Conservation (phyloP, 345 rosid genomes). For the Eucalyptus brandiana region DNA sequence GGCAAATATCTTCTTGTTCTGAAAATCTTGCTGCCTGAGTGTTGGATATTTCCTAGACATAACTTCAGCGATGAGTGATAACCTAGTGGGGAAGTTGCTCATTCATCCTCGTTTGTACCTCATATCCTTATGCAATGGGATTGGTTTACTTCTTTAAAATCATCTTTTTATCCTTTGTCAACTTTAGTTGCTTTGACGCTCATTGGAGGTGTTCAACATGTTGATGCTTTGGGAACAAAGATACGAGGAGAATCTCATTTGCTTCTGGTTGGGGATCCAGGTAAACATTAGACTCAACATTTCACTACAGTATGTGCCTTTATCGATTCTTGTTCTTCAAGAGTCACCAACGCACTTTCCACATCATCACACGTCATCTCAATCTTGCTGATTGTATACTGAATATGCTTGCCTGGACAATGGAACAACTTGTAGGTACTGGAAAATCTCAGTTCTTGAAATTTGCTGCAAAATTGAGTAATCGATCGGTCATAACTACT, state of each 20-base stretch:
- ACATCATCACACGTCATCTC: not conserved
- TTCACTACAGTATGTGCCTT: not conserved
- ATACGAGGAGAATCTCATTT: conserved; percentile 95
- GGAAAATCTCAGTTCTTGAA: conserved; percentile 97
- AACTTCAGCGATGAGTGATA: not conserved
- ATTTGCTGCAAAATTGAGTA: conserved; percentile 93
- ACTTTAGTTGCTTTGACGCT: conserved; percentile 75
- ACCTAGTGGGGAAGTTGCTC: not conserved
- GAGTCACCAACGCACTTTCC: not conserved
- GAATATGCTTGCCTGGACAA: not conserved
- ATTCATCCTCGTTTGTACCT: not conserved
- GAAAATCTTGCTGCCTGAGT: not conserved
- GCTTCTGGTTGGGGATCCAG: conserved; percentile 97
- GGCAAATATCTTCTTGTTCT: not conserved
- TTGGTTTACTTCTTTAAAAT: not conserved
- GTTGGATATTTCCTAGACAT: not conserved
- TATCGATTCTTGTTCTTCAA: not conserved
- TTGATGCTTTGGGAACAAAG: conserved; percentile 93
- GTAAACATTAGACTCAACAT: conserved; percentile 3
- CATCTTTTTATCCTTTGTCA: not conserved
- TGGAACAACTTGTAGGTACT: conserved; percentile 46
- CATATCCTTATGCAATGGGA: not conserved
- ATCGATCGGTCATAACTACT: conserved; percentile 86
- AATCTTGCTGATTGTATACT: not conserved
- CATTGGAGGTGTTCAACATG: conserved; percentile 94